Percentiles rank a stretch among this genome's conserved stretches.
phyloP scores from a whole-genome alignment of 768 basidiomycete genomes.

The Suillus hirtellus region DNA sequence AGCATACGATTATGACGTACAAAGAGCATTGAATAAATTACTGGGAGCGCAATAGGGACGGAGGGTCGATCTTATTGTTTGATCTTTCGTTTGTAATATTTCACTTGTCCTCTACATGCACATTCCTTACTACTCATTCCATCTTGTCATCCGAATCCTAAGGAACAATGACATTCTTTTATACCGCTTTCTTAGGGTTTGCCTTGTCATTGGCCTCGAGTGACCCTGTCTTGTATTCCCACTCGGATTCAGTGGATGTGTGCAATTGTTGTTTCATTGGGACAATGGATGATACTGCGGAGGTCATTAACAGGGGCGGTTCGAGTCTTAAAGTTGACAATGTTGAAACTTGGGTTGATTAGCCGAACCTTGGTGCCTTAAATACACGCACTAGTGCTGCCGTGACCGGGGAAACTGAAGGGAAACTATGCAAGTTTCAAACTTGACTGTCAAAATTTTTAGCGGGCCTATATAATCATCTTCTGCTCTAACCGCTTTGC shows the following conservation, averaged over 20 bases:
- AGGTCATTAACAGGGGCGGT: neutral
- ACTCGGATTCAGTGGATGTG: slow-evolving; percentile 9
- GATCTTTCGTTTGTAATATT: slow-evolving; percentile 23
- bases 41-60: slow-evolving; percentile 39
- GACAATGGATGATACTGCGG: slow-evolving; percentile 13
- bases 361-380: slow-evolving; percentile 28
- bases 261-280: too few relatives aligned
- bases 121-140: slow-evolving; percentile 29
- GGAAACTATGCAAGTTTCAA: slow-evolving; percentile 4
- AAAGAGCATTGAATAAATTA: slow-evolving; percentile 73
- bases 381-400: slow-evolving; percentile 14
- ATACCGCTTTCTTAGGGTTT: slow-evolving; percentile 1
- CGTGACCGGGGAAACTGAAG: slow-evolving; percentile 8
- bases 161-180: slow-evolving; percentile 12
- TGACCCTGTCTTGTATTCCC: slow-evolving; percentile 16
- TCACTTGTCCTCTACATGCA: slow-evolving; percentile 23
- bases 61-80: slow-evolving; percentile 18
- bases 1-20: slow-evolving; percentile 80
- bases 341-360: neutral
- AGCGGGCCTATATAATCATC: slow-evolving; percentile 13
- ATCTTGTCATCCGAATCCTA: slow-evolving; percentile 9
- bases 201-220: slow-evolving; percentile 11
- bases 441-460: slow-evolving; percentile 9
- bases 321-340: neutral
- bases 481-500: neutral